Base-by-base conservation (phyloP, 768 basidiomycete genomes). In the Rhodotorula graminis region DNA sequence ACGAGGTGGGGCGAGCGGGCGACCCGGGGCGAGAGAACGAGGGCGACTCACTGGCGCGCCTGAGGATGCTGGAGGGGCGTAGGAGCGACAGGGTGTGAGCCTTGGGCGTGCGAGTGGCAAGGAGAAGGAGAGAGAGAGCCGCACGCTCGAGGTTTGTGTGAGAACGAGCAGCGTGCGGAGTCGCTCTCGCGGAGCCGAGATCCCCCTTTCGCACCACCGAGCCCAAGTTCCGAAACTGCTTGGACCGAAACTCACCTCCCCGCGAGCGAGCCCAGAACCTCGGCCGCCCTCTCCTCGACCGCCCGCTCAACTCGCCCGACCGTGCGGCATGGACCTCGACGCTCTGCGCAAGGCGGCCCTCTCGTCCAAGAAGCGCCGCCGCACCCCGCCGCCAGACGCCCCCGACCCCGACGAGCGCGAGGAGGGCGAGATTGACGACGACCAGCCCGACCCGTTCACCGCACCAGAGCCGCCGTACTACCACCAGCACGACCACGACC, bases 401-500 rank as follows among this genome's bases (percentile, higher is more conserved):
- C 31, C 53, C 49, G 49, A 33, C 31, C 16, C 31, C 31, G 61
- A 58, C 27, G 56, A 46, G 27, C 49, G 40, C 47, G 60, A 73
- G 25, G 72, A 73, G 61, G 72, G 72, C 31, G 72, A 73, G 57
- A 67, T 73, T 11, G 68, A 69, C 18, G 71, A 72, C 53, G 63
- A 61, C 29, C 2, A 7, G 37, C n/a, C 42, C 44, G 31, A 46
- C 27, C 46, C 31, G 21, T 44, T 31, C 1, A 15, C 52, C 64
- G 25, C 50, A 25, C 23, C 23, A 25, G 49, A 25, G 23, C n/a
- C 53, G n/a, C n/a, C 53, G n/a, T 19, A 33, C 25, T 27, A 62
- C 47, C 23, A 21, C 47, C 1, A 19, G 15, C 19, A 49, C 47
- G 19, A 37, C 37, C 37, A 37, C 50, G 6, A 52, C 50, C 7